phyloP scores from a whole-genome alignment of 805 yeast species.

The Barnettozyma sp. region DNA sequence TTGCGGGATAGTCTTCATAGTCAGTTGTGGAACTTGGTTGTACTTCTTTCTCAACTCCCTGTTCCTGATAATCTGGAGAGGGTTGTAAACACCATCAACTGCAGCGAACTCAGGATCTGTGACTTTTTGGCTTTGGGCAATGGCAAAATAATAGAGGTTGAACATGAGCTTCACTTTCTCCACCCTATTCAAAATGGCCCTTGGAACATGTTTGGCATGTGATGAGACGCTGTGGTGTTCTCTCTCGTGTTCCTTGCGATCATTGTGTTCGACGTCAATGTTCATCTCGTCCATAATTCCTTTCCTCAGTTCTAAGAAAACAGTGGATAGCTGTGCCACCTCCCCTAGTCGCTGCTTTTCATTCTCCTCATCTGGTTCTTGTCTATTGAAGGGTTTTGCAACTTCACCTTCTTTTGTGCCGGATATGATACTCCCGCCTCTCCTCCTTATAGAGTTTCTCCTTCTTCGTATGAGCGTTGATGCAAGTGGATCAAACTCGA shows the following conservation, averaged over 20 bases:
- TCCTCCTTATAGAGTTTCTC: background rate
- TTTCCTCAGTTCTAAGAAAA: slow-evolving; percentile 37
- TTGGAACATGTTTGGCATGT: slow-evolving; percentile 25
- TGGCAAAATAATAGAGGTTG: slow-evolving; percentile 21
- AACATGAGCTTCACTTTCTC: slow-evolving; percentile 40
- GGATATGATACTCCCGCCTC: too few species aligned
- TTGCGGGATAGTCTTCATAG: slow-evolving; percentile 46
- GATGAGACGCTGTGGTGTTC: slow-evolving; percentile 11
- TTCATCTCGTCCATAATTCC: slow-evolving; percentile 37
- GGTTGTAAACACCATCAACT: slow-evolving; percentile 69
- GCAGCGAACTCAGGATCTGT: slow-evolving; percentile 26
- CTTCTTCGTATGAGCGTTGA: background rate
- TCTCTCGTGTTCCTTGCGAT: slow-evolving; percentile 17
- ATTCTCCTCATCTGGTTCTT: slow-evolving; percentile 3
- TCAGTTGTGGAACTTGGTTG: slow-evolving; percentile 39
- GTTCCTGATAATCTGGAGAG: slow-evolving; percentile 75
- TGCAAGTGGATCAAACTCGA: slow-evolving; percentile 23
- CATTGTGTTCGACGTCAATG: slow-evolving; percentile 26
- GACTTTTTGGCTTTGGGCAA: slow-evolving; percentile 18
- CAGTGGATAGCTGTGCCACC: slow-evolving; percentile 33
- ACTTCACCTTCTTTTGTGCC: too few species aligned
- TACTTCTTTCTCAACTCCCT: slow-evolving; percentile 49
- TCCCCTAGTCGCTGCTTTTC: slow-evolving; percentile 19
- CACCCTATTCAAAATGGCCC: slow-evolving; percentile 37
- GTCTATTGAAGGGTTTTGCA: too few species aligned